A percentile compares a stretch with the other conserved stretches of the same genome.
phyloP scores from a whole-genome alignment of 495 filamentous ascomycete genomes.

The Venustampulla echinocandica region DNA sequence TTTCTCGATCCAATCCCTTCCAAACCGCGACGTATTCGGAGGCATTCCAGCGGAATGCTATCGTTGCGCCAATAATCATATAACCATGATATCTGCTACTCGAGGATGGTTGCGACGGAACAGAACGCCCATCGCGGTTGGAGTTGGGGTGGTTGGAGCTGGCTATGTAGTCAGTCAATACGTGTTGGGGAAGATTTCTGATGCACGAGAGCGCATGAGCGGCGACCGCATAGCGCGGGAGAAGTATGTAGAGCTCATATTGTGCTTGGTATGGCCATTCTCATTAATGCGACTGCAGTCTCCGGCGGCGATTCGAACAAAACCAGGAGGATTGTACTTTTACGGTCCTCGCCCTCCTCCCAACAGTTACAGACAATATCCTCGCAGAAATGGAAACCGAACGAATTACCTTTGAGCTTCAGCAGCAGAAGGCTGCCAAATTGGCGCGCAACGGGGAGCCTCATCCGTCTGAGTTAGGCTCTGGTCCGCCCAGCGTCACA shows the following conservation, averaged over 20 bases:
- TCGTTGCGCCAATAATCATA: background rate
- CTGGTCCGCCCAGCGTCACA: slow-evolving; percentile 62
- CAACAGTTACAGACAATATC: slow-evolving; percentile 82
- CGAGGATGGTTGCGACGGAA: slow-evolving; percentile 88
- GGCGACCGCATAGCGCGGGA: slow-evolving; percentile 90
- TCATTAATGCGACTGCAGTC: slow-evolving; percentile 37
- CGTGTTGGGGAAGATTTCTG: slow-evolving; percentile 78
- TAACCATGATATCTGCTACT: slow-evolving; percentile 68
- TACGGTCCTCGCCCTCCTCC: slow-evolving; percentile 92
- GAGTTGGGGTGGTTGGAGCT: slow-evolving; percentile 74
- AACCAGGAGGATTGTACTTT: slow-evolving; percentile 98
- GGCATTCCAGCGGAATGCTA: slow-evolving; percentile 13
- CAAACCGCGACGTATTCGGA: background rate
- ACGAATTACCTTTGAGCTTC: slow-evolving; percentile 78
- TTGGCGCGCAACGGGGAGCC: slow-evolving; percentile 51
- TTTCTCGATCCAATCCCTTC: background rate
- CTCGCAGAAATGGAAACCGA: slow-evolving; percentile 83
- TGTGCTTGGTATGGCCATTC: background rate
- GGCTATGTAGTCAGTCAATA: slow-evolving; percentile 92
- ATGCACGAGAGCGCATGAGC: slow-evolving; percentile 90
- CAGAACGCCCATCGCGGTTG: slow-evolving; percentile 79
- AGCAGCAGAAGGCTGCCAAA: slow-evolving; percentile 81
- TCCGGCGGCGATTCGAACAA: slow-evolving; percentile 92
- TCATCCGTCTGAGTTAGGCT: slow-evolving; percentile 54
- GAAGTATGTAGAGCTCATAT: slow-evolving; percentile 69